phyloP scores from a whole-genome alignment of 2,329 filamentous ascomycete species.

The Monosporascus sp. region DNA sequence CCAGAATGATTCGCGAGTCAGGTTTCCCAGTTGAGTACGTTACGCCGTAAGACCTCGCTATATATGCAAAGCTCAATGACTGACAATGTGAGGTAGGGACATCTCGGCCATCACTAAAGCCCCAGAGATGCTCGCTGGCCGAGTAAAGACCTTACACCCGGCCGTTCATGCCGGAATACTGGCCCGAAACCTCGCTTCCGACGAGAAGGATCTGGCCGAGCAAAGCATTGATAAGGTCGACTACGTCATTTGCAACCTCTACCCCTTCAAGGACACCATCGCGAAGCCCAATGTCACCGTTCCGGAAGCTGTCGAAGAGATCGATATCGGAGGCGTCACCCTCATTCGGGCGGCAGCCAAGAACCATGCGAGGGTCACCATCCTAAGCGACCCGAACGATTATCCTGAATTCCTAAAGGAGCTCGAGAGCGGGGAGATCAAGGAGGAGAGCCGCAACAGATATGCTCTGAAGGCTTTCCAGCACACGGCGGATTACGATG shows the following conservation, averaged over 20 bases:
- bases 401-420: slow-evolving; percentile 93
- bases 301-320: slow-evolving; percentile 94
- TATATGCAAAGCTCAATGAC: slow-evolving; percentile 11
- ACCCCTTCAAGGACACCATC: slow-evolving; percentile 98
- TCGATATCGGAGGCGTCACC: slow-evolving; percentile 96
- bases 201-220: slow-evolving; percentile 93
- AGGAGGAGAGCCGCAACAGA: slow-evolving; percentile 75
- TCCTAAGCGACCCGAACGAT: slow-evolving; percentile 88
- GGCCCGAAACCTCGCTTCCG: slow-evolving; percentile 86
- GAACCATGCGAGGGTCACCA: slow-evolving; percentile 93
- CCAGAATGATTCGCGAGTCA: slow-evolving; percentile 93
- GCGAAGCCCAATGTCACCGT: slow-evolving; percentile 97
- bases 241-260: slow-evolving; percentile 96
- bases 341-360: slow-evolving; percentile 94
- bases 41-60: background rate
- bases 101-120: slow-evolving; percentile 95
- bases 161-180: slow-evolving; percentile 89
- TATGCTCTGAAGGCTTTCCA: slow-evolving; percentile 98
- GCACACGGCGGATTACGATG: slow-evolving; percentile 95
- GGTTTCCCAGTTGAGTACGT: slow-evolving; percentile 90
- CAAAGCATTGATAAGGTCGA: slow-evolving; percentile 95
- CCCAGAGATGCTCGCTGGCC: slow-evolving; percentile 77
- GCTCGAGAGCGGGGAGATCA: slow-evolving; percentile 80
- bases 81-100: slow-evolving; percentile 55
- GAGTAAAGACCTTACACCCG: slow-evolving; percentile 94